These are phyloP conservation scores for Peterozyma xylosa DNA, from an alignment of 805 yeast species.

Conservation along the genomic window DNA sequence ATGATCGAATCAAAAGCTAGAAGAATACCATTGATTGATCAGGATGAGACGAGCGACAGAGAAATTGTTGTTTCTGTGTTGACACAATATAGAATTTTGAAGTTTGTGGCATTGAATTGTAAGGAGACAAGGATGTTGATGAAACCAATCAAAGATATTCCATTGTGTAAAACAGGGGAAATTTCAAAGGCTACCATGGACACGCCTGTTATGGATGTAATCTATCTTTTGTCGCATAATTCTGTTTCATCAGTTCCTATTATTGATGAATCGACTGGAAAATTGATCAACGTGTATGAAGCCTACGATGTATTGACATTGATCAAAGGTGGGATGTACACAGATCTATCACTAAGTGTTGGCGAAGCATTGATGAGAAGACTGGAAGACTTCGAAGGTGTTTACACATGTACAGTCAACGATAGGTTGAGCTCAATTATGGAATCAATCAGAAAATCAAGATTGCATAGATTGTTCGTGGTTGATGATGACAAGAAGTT, in stretches of 20 bases:
- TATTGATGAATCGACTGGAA: constrained; percentile 57
- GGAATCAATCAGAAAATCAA: constrained; percentile 86
- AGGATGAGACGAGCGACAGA: constrained; percentile 84
- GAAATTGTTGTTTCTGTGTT: constrained; percentile 93
- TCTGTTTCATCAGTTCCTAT: constrained; percentile 94
- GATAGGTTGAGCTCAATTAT: constrained; percentile 84
- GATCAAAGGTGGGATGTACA: constrained; percentile 90
- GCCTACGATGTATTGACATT: constrained; percentile 90
- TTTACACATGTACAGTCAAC: constrained; percentile 84
- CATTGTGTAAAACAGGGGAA: constrained; percentile 46
- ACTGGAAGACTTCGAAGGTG: constrained; percentile 96
- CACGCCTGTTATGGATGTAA: constrained; percentile 92
- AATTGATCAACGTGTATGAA: constrained; percentile 84
- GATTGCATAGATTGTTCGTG: constrained; percentile 86
- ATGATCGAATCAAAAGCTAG: constrained; percentile 87
- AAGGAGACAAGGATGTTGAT: constrained; percentile 82
- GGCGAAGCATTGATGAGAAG: constrained; percentile 94
- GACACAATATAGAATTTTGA: constrained; percentile 92
- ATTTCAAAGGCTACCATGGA: constrained; percentile 80
- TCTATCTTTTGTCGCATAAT: constrained; percentile 66
- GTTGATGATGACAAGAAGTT: constrained; percentile 79
- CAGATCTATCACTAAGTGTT: constrained; percentile 82
- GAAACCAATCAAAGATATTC: constrained; percentile 65
- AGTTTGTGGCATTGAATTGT: constrained; percentile 93
- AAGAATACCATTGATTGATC: constrained; percentile 90